phyloP scores from a whole-genome alignment of 2,329 filamentous ascomycete species.

The Colletotrichum aenigma region DNA sequence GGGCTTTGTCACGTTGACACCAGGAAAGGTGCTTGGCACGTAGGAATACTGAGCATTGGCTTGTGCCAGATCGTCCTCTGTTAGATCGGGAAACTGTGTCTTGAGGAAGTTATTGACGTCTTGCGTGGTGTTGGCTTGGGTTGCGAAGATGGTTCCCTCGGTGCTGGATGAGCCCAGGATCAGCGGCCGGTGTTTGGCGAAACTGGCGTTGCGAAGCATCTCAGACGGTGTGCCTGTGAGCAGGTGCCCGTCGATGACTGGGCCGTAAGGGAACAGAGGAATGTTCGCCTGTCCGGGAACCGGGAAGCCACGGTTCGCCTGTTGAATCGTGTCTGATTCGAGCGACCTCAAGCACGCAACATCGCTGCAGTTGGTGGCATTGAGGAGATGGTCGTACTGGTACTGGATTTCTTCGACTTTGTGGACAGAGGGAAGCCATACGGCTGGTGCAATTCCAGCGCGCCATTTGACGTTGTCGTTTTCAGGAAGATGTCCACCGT shows the following conservation, averaged over 20 bases:
- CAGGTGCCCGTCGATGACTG: not conserved
- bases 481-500: not conserved
- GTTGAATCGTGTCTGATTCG: not conserved
- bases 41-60: not conserved
- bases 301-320: not conserved
- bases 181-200: not conserved
- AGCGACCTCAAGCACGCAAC: not conserved
- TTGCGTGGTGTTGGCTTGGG: not conserved
- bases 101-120: not conserved
- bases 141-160: not conserved
- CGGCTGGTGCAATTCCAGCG: not conserved
- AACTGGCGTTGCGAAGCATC: not conserved
- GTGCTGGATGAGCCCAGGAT: not conserved
- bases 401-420: not conserved
- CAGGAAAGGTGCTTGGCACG: not conserved
- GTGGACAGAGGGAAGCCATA: not conserved
- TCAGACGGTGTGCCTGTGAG: not conserved
- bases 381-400: not conserved
- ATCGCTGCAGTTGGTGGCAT: not conserved
- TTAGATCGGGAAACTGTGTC: not conserved
- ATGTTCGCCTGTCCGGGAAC: not conserved
- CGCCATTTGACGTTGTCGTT: not conserved
- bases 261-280: not conserved
- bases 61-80: not conserved
- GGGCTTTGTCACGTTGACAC: not conserved